Evolutionary conservation across 495 filamentous ascomycete genomes (phyloP), one percentile per base, ranked within the genome.

Genomic region (Talaromyces proteolyticus): DNA sequence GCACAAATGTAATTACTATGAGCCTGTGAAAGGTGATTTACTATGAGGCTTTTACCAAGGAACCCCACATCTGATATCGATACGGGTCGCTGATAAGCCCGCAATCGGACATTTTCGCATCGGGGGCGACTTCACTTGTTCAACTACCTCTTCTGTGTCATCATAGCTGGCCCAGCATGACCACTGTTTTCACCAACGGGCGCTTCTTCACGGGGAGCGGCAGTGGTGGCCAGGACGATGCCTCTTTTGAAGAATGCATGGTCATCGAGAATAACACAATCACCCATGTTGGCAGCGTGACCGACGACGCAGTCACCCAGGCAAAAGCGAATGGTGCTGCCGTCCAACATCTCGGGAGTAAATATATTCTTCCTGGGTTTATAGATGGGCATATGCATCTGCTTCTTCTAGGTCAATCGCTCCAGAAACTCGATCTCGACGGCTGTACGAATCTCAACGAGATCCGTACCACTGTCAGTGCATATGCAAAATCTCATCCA

Each of bases 321-420:
- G 63, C 69, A 26, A 55, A 57, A 19, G 37, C 61, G 2, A 19
- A 58, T 19, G 63, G 60, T 12, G 63, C 70, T 1, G 54, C 38
- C 3, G 36, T 62, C 2, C 60, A 65, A 48, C 73, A 83, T 53
- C 63, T 86, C 16, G 42, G 66, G 1, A 62, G 71, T 34, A 64
- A 62, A 18, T 72, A 76, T 20, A 63, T 85, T 10, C 60, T 84
- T 24, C 82, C 82, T 0, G 80, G 81, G 20, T 86, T 86, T 55
- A 76, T 86, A 42, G 82, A 86, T 54, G 78, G 73, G 3, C 82
- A 86, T 57, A 76, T 82, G 57, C 82, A 86, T 52, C 68, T 86
- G 21, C 63, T 84, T 52, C 71, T 83, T 20, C 71, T 81, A 29
- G 82, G 80, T 6, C 74, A 79, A 26, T 75, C 82, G 0, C 69